Conservation (phyloP, 2,329 filamentous ascomycete species). For the Pestalotiopsis sp. region DNA sequence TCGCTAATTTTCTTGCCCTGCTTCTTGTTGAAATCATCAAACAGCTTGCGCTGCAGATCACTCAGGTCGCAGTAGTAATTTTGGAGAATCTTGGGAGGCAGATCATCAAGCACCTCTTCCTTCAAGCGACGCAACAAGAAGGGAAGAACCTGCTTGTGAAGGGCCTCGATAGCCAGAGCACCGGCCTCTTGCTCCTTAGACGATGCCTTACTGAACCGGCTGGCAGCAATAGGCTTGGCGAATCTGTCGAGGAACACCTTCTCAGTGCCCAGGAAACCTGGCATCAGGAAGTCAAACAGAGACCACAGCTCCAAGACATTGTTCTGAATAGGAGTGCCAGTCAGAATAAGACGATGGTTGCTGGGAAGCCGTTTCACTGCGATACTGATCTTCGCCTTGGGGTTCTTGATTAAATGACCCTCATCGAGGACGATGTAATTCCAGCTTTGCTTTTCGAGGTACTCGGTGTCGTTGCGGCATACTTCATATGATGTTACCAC, state of each 20-base stretch:
- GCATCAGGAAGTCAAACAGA: constrained; percentile 98
- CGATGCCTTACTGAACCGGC: constrained; percentile 93
- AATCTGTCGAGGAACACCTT: constrained; percentile 97
- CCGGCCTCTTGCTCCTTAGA: constrained; percentile 98
- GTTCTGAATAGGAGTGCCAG: constrained; percentile 96
- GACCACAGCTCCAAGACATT: constrained; percentile 98
- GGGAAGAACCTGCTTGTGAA: constrained; percentile 96
- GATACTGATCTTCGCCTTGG: constrained; percentile 91
- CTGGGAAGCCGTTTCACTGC: constrained; percentile 88
- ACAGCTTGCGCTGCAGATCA: constrained; percentile 90
- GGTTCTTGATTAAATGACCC: constrained; percentile 98
- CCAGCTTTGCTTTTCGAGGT: constrained; percentile 83
- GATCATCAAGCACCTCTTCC: constrained; percentile 93
- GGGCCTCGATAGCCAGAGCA: constrained; percentile 92
- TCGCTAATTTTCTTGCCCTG: constrained; percentile 86
- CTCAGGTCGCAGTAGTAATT: constrained; percentile 99
- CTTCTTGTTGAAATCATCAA: constrained; percentile 94
- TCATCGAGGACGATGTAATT: constrained; percentile 98
- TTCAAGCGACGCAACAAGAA: constrained; percentile 96
- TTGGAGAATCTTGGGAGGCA: constrained; percentile 97
- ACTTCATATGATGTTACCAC: constrained; percentile 99
- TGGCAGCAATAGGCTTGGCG: constrained; percentile 92
- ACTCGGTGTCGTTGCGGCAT: constrained; percentile 90
- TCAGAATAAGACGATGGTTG: constrained; percentile 94
- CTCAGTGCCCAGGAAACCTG: constrained; percentile 90